Base-by-base conservation (phyloP, 1,139 yeast species). In the Lizanozyma gosingica region DNA sequence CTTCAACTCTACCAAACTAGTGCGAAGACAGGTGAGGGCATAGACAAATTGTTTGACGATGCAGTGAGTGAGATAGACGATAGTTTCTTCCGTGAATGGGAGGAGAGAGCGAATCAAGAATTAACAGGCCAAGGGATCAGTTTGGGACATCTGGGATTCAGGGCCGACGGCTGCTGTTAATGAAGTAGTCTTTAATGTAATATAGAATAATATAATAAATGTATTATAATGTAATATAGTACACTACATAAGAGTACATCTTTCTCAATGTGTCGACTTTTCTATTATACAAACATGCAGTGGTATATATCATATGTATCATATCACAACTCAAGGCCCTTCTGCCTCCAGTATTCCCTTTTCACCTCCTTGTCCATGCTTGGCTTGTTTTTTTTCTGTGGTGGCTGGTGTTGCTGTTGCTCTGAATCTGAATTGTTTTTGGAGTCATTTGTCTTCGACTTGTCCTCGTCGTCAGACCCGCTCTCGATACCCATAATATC, bases 11-110 rank as follows among this genome's bases (percentile, higher is more conserved):
- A 60, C 44, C 42, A 52, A 32, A 71, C 79, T 2, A 73, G 80
- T 53, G 72, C 80, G 14, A 73, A 70, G 48, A 51, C 61, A 2
- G 76, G 77, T 18, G 51, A 54, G 1, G 79, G 78, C 1, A 56
- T 76, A 2, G 36, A 38, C 1, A 68, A 63, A 18, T 45, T 76
- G 29, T 76, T 76, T 49, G 63, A 67, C 39, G 52, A 55, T 18
- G 60, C 76, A 2, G 58, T 71, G 2, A 63, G 63, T 14, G 61
- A 53, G 11, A 74, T 86, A 1, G 71, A 66, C 27, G 71, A 64
- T 4, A 29, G 8, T 18, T 33, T 34, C 16, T 6, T 15, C 18
- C 33, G n/a, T 9, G 17, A 18, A 18, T 15, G 22, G n/a, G n/a
- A n/a, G n/a, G n/a, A n/a, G n/a, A n/a, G n/a, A n/a, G n/a, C n/a